Percentiles rank a stretch among this genome's conserved stretches.
Conservation (phyloP, 1,139 yeast genomes). For the Taphrina confusa region DNA sequence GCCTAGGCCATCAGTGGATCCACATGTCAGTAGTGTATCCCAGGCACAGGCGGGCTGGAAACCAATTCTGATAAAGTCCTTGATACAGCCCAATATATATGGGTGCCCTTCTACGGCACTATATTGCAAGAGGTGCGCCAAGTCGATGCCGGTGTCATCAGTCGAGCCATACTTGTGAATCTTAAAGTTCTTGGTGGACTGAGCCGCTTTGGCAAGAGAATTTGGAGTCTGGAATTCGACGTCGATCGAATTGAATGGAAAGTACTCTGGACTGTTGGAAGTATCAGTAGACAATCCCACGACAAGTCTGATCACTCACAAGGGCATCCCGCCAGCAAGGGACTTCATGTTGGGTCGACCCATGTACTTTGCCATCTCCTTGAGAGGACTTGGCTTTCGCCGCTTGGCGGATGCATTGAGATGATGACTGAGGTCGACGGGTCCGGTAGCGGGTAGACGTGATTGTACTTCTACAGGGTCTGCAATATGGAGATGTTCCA, state of each 20-base stretch:
- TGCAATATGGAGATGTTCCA: not conserved
- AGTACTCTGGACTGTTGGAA: constrained; percentile 53
- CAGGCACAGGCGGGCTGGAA: constrained; percentile 61
- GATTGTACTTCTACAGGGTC: not conserved
- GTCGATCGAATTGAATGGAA: constrained; percentile 12
- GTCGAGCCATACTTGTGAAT: constrained; percentile 51
- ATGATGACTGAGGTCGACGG: constrained; percentile 66
- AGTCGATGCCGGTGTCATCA: constrained; percentile 54
- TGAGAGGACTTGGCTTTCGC: constrained; percentile 76
- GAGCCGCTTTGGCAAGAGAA: constrained; percentile 25
- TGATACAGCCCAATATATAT: constrained; percentile 63
- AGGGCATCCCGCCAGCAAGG: constrained; percentile 93
- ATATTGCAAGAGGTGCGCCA: constrained; percentile 84
- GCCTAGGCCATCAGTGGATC: constrained; percentile 85
- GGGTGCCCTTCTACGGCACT: constrained; percentile 81
- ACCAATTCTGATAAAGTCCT: constrained; percentile 64
- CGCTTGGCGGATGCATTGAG: constrained; percentile 74
- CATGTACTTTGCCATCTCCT: constrained; percentile 70
- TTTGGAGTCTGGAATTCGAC: constrained; percentile 43
- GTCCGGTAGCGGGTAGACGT: not conserved
- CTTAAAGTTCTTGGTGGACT: constrained; percentile 44
- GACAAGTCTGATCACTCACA: constrained; percentile 72
- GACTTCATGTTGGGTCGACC: constrained; percentile 75
- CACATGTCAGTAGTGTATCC: constrained; percentile 58
- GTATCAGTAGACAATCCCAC: constrained; percentile 81